phyloP scores from a whole-genome alignment of 345 rosid genomes.

The Eucalyptus virginea region DNA sequence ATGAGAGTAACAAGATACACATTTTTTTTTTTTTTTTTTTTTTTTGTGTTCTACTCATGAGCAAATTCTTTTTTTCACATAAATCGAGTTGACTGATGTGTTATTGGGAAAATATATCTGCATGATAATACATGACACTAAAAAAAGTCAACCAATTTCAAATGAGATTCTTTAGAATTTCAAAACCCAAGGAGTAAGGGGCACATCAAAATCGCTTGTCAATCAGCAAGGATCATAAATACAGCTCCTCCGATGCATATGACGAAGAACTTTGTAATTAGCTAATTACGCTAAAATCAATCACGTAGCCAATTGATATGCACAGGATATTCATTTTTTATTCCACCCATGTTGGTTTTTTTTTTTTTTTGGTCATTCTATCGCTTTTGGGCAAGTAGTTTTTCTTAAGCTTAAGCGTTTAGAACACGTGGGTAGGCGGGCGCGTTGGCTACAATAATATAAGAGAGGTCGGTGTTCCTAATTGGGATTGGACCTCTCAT shows the following conservation, averaged over 20 bases:
- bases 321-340: not conserved
- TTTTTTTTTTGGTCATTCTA: not conserved
- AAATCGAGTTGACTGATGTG: not conserved
- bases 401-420: not conserved
- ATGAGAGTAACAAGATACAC: not conserved
- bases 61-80: not conserved
- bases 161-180: not conserved
- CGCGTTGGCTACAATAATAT: not conserved
- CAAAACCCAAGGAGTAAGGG: not conserved
- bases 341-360: not conserved
- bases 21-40: too few relatives aligned
- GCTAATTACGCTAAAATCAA: not conserved
- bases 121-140: rapidly evolving
- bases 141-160: not conserved
- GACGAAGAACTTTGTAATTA: not conserved
- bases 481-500: not conserved
- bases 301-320: not conserved
- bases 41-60: not conserved
- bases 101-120: not conserved
- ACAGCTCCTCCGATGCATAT: not conserved
- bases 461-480: not conserved
- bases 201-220: not conserved
- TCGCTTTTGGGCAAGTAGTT: not conserved
- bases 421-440: rapidly evolving
- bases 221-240: not conserved